Conservation (phyloP, 371 early-diverging fungal species). For the Rhizomucor pusillus region DNA sequence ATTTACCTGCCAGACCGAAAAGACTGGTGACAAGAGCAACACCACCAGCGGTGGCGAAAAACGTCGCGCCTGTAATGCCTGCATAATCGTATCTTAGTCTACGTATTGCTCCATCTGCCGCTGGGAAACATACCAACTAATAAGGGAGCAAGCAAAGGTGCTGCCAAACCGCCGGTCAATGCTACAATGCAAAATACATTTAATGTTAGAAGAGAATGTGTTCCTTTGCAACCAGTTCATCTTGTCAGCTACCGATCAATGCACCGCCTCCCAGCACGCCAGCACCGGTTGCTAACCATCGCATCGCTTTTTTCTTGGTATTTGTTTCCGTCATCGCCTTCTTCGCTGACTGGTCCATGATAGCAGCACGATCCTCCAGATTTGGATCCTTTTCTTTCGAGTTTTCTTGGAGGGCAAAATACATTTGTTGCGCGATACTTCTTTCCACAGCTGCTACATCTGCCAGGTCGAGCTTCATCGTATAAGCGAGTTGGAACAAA, state of each 20-base stretch:
- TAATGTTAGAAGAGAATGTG: too few relatives aligned
- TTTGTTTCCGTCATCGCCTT: constrained; percentile 49
- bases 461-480: constrained; percentile 12
- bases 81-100: constrained; percentile 1
- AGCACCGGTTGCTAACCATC: constrained; percentile 61
- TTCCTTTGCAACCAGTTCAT: too few relatives aligned
- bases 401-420: constrained; percentile 35
- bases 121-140: constrained; percentile 28
- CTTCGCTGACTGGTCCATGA: constrained; percentile 39
- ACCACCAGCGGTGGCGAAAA: constrained; percentile 63
- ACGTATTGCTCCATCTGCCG: too few relatives aligned
- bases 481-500: constrained; percentile 23
- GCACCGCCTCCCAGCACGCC: constrained; percentile 63
- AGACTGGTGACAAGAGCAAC: constrained; percentile 61
- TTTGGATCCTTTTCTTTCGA: constrained; percentile 7
- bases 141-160: constrained; percentile 60
- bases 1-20: constrained; percentile 56
- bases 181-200: too few relatives aligned
- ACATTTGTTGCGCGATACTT: constrained; percentile 46
- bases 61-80: constrained; percentile 56
- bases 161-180: constrained; percentile 67
- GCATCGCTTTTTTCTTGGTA: constrained; percentile 46
- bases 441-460: constrained; percentile 40
- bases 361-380: constrained; percentile 9
- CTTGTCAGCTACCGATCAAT: constrained; percentile 55